Percentiles rank a stretch among this genome's conserved stretches.
Evolutionary conservation across 768 basidiomycete species (phyloP).

Genomic region (Kwoniella mangroviensis): DNA sequence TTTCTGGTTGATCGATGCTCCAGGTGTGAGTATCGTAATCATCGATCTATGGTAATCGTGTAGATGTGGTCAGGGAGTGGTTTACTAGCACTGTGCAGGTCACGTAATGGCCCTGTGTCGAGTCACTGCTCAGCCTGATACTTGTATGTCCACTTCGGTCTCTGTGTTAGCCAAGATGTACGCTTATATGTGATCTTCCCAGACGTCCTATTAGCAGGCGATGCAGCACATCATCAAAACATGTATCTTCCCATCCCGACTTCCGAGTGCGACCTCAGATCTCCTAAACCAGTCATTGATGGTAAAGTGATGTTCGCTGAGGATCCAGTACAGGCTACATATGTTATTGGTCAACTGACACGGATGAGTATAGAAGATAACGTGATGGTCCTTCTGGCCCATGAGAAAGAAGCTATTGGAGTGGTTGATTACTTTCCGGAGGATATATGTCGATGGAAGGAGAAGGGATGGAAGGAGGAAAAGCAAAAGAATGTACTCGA

Average conservation of each 20-base stretch:
- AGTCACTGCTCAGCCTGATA: constrained; percentile 34
- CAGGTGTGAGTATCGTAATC: constrained; percentile 32
- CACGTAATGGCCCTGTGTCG: constrained; percentile 37
- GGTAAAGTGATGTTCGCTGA: constrained; percentile 23
- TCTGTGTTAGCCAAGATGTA: no score
- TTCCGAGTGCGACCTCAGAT: constrained; percentile 10
- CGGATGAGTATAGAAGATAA: constrained; percentile 38
- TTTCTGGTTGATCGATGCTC: constrained; percentile 36
- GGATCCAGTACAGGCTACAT: constrained; percentile 22
- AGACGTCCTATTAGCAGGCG: constrained; percentile 42
- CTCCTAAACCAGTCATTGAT: constrained; percentile 21
- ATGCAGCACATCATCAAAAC: constrained; percentile 35
- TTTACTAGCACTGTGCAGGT: constrained; percentile 29
- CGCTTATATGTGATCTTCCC: background rate
- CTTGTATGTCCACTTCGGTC: constrained; percentile 25
- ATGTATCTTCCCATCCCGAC: constrained; percentile 37
- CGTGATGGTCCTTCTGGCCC: constrained; percentile 44
- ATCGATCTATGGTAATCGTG: background rate
- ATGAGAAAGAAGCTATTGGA: constrained; percentile 34
- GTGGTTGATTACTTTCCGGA: constrained; percentile 28
- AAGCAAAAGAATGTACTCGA: constrained; percentile 24
- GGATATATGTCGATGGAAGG: constrained; percentile 30
- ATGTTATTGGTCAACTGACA: constrained; percentile 29
- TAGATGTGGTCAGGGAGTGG: background rate
- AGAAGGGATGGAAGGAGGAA: constrained; percentile 36